These are phyloP conservation scores for Arthroderma uncinatum DNA, from an alignment of 2,329 filamentous ascomycete species.

Conservation along the genomic window DNA sequence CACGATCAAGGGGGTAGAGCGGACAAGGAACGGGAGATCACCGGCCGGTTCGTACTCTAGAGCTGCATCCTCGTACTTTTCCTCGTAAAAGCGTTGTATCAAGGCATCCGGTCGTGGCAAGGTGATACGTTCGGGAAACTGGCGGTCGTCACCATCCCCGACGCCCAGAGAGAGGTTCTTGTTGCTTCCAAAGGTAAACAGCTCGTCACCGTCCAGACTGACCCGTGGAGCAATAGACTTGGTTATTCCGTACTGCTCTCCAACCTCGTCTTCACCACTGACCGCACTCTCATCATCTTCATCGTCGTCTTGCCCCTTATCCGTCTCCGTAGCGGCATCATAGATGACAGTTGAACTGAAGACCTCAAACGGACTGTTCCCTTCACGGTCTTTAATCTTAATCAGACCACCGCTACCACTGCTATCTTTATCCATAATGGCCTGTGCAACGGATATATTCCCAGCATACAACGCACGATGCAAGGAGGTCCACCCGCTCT, in stretches of 20 bases:
- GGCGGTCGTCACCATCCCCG: constrained; percentile 89
- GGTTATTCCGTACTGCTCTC: constrained; percentile 26
- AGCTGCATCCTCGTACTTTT: constrained; percentile 40
- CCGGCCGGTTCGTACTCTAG: constrained; percentile 12
- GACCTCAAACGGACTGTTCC: constrained; percentile 86
- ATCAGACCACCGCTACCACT: constrained; percentile 60
- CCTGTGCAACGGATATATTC: constrained; percentile 73
- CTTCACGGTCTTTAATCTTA: constrained; percentile 91
- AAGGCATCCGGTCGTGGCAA: constrained; percentile 68
- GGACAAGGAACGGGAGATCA: constrained; percentile 57
- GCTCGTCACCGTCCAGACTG: constrained; percentile 59
- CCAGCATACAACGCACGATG: constrained; percentile 85
- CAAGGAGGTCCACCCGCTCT: constrained; percentile 92
- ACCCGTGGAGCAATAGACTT: constrained; percentile 24
- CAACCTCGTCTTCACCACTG: constrained; percentile 40
- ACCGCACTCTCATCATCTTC: constrained; percentile 31
- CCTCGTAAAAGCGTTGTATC: constrained; percentile 59
- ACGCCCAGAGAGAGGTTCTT: constrained; percentile 88
- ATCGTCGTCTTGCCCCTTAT: constrained; percentile 29
- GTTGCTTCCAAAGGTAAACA: constrained; percentile 93
- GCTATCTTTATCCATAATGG: constrained; percentile 67
- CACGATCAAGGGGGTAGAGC: constrained; percentile 60
- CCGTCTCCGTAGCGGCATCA: constrained; percentile 42
- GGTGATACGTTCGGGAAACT: constrained; percentile 75
- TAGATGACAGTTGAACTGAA: constrained; percentile 73